These are phyloP conservation scores for Malania oleifera DNA, from an alignment of 164 flowering plant species.

Conservation along the genomic window DNA sequence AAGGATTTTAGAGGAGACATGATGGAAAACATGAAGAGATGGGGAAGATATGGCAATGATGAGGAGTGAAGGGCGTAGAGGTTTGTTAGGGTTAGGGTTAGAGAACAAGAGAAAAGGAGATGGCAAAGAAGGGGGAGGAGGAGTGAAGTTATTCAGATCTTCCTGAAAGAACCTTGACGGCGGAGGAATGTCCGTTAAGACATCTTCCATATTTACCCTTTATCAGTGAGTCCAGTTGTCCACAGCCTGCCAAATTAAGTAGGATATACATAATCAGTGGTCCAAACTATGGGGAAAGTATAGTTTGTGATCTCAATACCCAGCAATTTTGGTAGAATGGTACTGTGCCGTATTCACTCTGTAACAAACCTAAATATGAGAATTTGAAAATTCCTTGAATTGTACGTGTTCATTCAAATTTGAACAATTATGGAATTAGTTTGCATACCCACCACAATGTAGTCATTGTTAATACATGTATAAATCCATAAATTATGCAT, in stretches of 20 bases:
- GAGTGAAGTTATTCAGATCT: slow-evolving; percentile 70
- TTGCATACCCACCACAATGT: too few species aligned
- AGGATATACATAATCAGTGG: too few species aligned
- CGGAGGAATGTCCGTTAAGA: slow-evolving; percentile 62
- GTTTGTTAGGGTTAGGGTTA: slow-evolving; percentile 23
- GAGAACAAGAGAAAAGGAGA: slow-evolving; percentile 56
- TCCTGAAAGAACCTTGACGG: slow-evolving; percentile 69
- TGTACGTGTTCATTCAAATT: too few species aligned
- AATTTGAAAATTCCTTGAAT: too few species aligned
- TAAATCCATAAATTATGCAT: too few species aligned
- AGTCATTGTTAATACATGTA: too few species aligned
- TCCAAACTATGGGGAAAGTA: too few species aligned
- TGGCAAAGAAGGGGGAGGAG: slow-evolving; percentile 54
- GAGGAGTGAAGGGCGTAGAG: slow-evolving; percentile 54
- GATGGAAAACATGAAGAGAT: slow-evolving; percentile 50
- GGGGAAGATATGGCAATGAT: slow-evolving; percentile 62
- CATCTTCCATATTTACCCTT: slow-evolving; percentile 51
- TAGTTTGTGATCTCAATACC: too few species aligned
- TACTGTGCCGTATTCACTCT: too few species aligned
- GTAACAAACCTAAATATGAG: too few species aligned
- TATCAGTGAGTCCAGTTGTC: not conserved
- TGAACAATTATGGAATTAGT: too few species aligned
- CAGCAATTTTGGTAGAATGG: too few species aligned
- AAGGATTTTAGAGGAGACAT: slow-evolving; percentile 48
- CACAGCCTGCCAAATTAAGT: slow-evolving; percentile 6